phyloP scores from a whole-genome alignment of 192 early-diverging fungal genomes.

The Coemansia sp. region DNA sequence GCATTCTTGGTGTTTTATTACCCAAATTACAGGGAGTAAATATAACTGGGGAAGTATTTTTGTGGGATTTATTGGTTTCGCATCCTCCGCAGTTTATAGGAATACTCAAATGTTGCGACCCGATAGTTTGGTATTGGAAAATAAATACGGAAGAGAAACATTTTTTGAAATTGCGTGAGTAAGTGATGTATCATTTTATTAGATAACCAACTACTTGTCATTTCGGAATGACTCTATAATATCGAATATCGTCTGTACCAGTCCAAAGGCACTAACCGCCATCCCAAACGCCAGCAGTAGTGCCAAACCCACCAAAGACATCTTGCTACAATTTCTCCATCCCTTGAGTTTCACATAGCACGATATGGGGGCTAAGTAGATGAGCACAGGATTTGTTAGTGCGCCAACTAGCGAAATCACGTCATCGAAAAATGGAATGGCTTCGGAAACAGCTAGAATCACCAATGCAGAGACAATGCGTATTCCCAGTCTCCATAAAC shows the following conservation, averaged over 20 bases:
- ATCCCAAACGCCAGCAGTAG: conserved; percentile 57
- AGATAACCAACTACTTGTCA: conserved; percentile 5
- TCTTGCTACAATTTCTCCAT: conserved; percentile 47
- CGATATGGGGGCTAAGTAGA: conserved; percentile 72
- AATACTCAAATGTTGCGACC: not conserved
- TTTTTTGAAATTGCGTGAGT: not conserved
- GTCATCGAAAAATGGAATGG: conserved; percentile 73
- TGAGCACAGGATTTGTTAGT: conserved; percentile 65
- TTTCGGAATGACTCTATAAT: conserved; percentile 47
- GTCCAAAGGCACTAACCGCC: conserved; percentile 62
- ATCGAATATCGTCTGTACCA: conserved; percentile 59
- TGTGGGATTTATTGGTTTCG: not conserved
- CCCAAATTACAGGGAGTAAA: no score
- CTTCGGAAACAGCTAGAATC: conserved; percentile 59
- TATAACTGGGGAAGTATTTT: not conserved
- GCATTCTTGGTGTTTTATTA: not conserved
- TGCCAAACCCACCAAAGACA: conserved; percentile 13
- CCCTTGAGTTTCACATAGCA: conserved; percentile 71
- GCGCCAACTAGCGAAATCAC: conserved; percentile 72
- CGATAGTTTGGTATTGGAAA: no score
- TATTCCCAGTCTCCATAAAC: conserved; percentile 52
- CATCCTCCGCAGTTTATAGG: not conserved
- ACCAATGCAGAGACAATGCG: conserved; percentile 56
- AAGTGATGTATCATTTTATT: not conserved
- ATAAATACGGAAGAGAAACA: no score